Evolutionary conservation across 2,329 filamentous ascomycete species (phyloP).

Genomic region (Pseudogymnoascus sp.): DNA sequence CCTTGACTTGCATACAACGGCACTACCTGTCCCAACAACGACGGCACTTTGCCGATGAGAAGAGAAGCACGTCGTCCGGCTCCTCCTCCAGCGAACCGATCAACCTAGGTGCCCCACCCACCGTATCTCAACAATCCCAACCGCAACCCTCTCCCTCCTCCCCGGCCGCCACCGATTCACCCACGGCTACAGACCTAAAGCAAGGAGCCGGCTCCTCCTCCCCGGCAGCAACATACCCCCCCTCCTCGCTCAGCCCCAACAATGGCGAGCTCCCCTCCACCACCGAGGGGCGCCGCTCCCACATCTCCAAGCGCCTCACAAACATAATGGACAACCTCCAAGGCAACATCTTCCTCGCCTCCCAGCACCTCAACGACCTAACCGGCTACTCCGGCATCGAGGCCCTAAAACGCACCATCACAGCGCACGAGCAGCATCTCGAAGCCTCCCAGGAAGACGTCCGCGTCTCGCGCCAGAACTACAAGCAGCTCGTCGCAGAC

Average conservation of each 20-base stretch:
- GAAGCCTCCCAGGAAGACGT: constrained; percentile 55
- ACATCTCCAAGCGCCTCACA: constrained; percentile 45
- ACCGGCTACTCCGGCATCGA: constrained; percentile 94
- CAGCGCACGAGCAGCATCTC: constrained; percentile 53
- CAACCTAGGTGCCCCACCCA: constrained; percentile 10
- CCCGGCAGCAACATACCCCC: background rate
- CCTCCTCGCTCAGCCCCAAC: background rate
- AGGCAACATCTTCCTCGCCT: constrained; percentile 73
- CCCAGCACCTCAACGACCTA: constrained; percentile 83
- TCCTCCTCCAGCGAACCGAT: constrained; percentile 10
- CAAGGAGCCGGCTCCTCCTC: background rate
- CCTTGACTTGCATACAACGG: constrained; percentile 36
- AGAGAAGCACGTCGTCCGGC: constrained; percentile 19
- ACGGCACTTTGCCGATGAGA: constrained; percentile 26
- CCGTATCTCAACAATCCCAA: constrained; percentile 10
- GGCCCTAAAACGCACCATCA: constrained; percentile 70
- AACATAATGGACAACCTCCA: constrained; percentile 83
- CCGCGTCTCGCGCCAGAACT: constrained; percentile 61
- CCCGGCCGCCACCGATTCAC: constrained; percentile 5
- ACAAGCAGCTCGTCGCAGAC: constrained; percentile 75
- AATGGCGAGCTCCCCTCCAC: constrained; percentile 38
- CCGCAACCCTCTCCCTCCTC: constrained; percentile 5
- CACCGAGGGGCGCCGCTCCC: constrained; percentile 36
- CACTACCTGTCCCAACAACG: constrained; percentile 27
- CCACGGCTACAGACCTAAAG: constrained; percentile 5